Percentiles rank a stretch among this genome's conserved stretches.
Evolutionary conservation across 2,329 filamentous ascomycete species (phyloP).

Genomic region (Neopestalotiopsis rosae): DNA sequence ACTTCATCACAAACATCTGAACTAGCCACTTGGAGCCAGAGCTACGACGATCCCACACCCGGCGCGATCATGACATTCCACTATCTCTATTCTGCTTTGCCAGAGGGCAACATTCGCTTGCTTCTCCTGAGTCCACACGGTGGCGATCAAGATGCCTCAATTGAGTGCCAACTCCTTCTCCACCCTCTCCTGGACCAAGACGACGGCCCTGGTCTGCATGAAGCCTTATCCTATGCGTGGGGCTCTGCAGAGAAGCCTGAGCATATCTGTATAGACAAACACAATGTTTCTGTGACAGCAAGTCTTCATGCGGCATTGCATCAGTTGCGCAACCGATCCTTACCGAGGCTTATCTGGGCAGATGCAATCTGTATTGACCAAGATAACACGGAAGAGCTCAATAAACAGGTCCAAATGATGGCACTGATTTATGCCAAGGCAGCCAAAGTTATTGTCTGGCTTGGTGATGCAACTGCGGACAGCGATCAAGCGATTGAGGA

Average conservation of each 20-base stretch:
- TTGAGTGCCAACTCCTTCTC: too few relatives aligned
- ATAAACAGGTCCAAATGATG: background rate
- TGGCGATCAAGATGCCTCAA: too few relatives aligned
- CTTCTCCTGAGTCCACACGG: too few relatives aligned
- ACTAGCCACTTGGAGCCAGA: too few relatives aligned
- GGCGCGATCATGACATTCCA: too few relatives aligned
- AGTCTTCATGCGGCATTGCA: background rate
- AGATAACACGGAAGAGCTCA: background rate
- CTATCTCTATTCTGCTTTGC: too few relatives aligned
- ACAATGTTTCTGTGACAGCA: background rate
- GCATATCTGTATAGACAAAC: background rate
- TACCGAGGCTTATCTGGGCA: background rate
- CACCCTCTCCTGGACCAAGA: too few relatives aligned
- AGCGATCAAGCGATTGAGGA: background rate
- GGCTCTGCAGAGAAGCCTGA: background rate
- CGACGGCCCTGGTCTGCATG: background rate
- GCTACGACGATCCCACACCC: too few relatives aligned
- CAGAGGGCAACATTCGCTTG: too few relatives aligned
- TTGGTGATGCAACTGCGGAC: background rate
- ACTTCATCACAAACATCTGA: too few relatives aligned
- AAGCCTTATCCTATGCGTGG: background rate
- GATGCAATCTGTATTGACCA: background rate
- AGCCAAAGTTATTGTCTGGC: background rate
- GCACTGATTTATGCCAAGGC: background rate
- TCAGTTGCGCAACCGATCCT: background rate